phyloP scores from a whole-genome alignment of 2,329 filamentous ascomycete genomes.

The Berkeleyomyces basicola region DNA sequence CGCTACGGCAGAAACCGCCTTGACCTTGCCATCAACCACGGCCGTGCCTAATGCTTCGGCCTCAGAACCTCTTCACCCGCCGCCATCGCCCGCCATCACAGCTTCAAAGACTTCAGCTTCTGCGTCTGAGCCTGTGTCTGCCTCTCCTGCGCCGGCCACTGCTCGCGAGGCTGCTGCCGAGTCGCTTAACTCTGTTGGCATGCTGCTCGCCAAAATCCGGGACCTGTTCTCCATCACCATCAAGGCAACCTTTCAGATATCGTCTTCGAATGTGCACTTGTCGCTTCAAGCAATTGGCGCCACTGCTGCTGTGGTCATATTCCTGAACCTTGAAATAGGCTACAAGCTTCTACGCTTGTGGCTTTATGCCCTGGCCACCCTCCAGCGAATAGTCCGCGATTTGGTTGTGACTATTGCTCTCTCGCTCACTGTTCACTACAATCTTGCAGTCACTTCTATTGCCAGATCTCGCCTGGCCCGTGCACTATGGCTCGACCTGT shows the following conservation, averaged over 20 bases:
- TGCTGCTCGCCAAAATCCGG: slow-evolving; percentile 8
- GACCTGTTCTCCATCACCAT: slow-evolving; percentile 8
- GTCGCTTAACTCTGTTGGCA: slow-evolving; percentile 7
- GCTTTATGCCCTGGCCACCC: slow-evolving; percentile 11
- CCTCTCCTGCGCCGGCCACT: not conserved
- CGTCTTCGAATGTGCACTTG: slow-evolving; percentile 12
- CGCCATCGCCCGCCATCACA: not conserved
- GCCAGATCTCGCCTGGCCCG: slow-evolving; percentile 3
- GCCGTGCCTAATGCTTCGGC: not conserved
- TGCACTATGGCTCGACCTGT: slow-evolving; percentile 11
- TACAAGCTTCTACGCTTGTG: slow-evolving; percentile 13
- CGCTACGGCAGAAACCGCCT: not conserved
- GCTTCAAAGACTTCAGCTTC: not conserved
- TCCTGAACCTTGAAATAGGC: slow-evolving; percentile 12
- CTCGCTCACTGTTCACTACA: slow-evolving; percentile 7
- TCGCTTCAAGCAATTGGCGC: slow-evolving; percentile 9
- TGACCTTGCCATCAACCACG: not conserved
- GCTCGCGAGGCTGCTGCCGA: slow-evolving; percentile 7
- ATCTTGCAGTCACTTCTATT: not conserved
- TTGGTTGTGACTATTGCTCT: slow-evolving; percentile 5
- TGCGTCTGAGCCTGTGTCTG: not conserved
- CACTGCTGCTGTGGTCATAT: slow-evolving; percentile 10
- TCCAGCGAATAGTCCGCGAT: slow-evolving; percentile 11
- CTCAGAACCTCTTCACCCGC: not conserved
- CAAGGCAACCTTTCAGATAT: slow-evolving; percentile 12